Percentiles rank a stretch among this genome's conserved stretches.
Evolutionary conservation across 805 yeast genomes (phyloP).

Genomic region (Candida jianshihensis): DNA sequence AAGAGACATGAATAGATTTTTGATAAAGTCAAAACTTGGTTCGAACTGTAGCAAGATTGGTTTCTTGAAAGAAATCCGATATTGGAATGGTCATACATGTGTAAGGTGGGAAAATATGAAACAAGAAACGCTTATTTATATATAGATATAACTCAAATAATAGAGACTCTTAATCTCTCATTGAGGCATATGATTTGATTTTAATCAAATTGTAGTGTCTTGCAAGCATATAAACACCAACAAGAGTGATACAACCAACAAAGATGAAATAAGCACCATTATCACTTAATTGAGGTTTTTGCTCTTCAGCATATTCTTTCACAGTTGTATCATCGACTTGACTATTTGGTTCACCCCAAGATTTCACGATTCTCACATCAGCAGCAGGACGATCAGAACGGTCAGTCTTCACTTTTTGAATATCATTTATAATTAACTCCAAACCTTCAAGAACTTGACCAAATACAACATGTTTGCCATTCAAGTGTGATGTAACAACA

Average conservation of each 20-base stretch:
- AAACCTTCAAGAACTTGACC: constrained; percentile 70
- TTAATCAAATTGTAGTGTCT: constrained; percentile 3
- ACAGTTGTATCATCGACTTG: constrained; percentile 13
- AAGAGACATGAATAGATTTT: too few relatives aligned
- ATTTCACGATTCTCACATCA: constrained; percentile 34
- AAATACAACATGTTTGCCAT: constrained; percentile 66
- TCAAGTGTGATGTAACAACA: constrained; percentile 38
- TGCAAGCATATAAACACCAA: constrained; percentile 14
- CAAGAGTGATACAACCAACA: constrained; percentile 11
- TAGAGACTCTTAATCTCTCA: constrained; percentile 13
- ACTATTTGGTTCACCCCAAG: constrained; percentile 22
- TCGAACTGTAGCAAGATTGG: too few relatives aligned
- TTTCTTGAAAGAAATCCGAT: too few relatives aligned
- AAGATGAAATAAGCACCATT: constrained; percentile 11
- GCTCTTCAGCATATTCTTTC: constrained; percentile 16
- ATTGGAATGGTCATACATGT: too few relatives aligned
- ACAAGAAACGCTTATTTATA: too few relatives aligned
- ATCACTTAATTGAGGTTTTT: constrained; percentile 7
- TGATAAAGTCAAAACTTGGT: too few relatives aligned
- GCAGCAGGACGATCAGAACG: constrained; percentile 34
- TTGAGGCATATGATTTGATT: constrained; percentile 18
- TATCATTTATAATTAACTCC: constrained; percentile 46
- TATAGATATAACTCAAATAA: not conserved
- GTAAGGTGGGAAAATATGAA: too few relatives aligned
- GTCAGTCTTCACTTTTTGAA: constrained; percentile 50